Conservation (phyloP, 1,284 basidiomycete species). For the Puccinia triticina region DNA sequence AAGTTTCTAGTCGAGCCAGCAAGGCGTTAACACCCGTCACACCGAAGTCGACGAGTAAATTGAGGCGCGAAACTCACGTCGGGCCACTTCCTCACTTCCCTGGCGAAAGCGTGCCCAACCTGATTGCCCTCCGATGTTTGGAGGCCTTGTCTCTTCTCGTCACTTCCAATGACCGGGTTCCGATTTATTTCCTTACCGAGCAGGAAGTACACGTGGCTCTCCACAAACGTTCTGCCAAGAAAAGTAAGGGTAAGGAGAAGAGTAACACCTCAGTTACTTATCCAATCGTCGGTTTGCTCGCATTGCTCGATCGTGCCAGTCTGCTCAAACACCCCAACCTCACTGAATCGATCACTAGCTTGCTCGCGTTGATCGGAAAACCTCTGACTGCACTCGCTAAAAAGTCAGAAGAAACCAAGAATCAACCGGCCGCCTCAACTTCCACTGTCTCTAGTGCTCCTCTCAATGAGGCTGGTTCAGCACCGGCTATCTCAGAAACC, state of each 20-base stretch:
- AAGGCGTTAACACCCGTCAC: conserved; percentile 66
- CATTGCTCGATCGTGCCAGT: conserved; percentile 79
- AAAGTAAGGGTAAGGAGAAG: conserved; percentile 85
- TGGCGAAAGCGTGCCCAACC: conserved; percentile 80
- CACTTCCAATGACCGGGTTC: conserved; percentile 75
- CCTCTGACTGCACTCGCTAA: conserved; percentile 66
- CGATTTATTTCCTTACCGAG: conserved; percentile 89
- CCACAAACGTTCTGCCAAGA: conserved; percentile 71
- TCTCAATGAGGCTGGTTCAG: conserved; percentile 20
- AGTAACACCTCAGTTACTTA: conserved; percentile 73
- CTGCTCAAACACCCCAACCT: conserved; percentile 82
- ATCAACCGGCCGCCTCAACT: background rate
- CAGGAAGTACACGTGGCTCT: conserved; percentile 81
- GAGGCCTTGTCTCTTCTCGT: conserved; percentile 86
- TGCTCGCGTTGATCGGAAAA: conserved; percentile 82
- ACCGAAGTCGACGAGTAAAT: conserved; percentile 71
- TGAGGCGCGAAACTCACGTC: conserved; percentile 45
- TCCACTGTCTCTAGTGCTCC: conserved; percentile 22
- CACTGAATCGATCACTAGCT: conserved; percentile 83
- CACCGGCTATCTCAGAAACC: conserved; percentile 62
- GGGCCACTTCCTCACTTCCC: conserved; percentile 69
- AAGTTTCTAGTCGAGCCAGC: conserved; percentile 77
- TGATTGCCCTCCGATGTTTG: conserved; percentile 87
- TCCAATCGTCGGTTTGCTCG: conserved; percentile 82
- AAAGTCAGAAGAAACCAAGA: conserved; percentile 50